Evolutionary conservation across 2,329 filamentous ascomycete genomes (phyloP).

Genomic region (Aureobasidium sp.): DNA sequence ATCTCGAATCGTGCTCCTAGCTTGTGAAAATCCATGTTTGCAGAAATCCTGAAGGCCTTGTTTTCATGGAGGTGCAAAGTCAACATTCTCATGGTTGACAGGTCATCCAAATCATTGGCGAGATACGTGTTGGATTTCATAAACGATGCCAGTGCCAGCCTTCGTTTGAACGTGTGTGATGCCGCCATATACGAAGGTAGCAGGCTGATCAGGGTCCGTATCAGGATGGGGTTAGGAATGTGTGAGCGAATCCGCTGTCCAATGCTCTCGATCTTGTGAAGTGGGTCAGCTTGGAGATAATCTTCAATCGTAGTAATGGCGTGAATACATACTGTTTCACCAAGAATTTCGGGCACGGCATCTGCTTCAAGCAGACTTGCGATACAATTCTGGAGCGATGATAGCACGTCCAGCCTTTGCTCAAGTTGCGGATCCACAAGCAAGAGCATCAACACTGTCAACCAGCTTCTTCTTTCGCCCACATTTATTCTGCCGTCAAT

Average conservation of each 20-base stretch:
- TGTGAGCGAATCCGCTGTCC: constrained; percentile 19
- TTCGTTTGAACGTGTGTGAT: constrained; percentile 55
- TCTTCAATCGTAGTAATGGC: no score
- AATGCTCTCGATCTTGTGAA: constrained; percentile 12
- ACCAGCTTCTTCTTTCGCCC: constrained; percentile 46
- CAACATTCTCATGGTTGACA: background rate
- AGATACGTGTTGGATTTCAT: constrained; percentile 33
- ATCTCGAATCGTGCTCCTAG: constrained; percentile 60
- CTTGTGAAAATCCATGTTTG: constrained; percentile 59
- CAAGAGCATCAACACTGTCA: constrained; percentile 25
- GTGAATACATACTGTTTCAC: constrained; percentile 17
- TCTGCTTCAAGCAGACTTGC: constrained; percentile 28
- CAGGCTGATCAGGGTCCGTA: constrained; percentile 51
- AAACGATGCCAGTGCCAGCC: constrained; percentile 59
- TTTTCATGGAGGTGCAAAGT: constrained; percentile 19
- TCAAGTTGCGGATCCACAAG: constrained; percentile 30
- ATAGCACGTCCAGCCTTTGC: constrained; percentile 21
- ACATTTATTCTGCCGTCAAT: background rate
- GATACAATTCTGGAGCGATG: constrained; percentile 29
- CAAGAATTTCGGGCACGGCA: constrained; percentile 21
- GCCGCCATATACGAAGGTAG: constrained; percentile 49
- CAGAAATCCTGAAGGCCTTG: constrained; percentile 44
- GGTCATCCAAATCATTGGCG: background rate
- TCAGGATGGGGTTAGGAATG: constrained; percentile 45
- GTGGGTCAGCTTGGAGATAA: constrained; percentile 19